Percentiles rank a stretch among this genome's conserved stretches.
phyloP scores from a whole-genome alignment of 306 rosid genomes.

The Astragalus glycyphyllos region DNA sequence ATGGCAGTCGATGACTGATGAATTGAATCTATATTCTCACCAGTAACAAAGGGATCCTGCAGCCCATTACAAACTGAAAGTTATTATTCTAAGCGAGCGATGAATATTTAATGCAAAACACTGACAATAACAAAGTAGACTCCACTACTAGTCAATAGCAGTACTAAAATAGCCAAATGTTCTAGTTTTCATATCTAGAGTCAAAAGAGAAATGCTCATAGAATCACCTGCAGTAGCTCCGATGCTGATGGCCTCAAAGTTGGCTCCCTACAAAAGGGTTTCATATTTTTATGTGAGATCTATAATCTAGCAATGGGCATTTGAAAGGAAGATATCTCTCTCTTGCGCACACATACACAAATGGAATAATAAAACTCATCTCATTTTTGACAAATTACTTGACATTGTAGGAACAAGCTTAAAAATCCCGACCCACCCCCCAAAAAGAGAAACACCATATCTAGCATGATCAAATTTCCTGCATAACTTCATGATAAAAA shows the following conservation, averaged over 20 bases:
- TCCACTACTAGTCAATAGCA: constrained; percentile 29
- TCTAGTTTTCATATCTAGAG: constrained; percentile 17
- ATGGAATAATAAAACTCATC: constrained; percentile 6
- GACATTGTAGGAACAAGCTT: neutral
- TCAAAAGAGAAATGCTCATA: constrained; percentile 40
- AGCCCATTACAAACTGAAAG: constrained; percentile 42
- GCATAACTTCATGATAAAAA: constrained; percentile 9
- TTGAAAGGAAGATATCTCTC: constrained; percentile 20
- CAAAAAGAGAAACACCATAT: constrained; percentile 5
- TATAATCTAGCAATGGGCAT: constrained; percentile 21
- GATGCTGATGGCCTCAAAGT: constrained; percentile 78
- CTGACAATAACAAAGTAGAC: constrained; percentile 10
- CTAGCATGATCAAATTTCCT: constrained; percentile 23
- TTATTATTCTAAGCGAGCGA: constrained; percentile 39
- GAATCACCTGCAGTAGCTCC: constrained; percentile 87
- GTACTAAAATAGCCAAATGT: constrained; percentile 32
- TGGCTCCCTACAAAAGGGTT: constrained; percentile 83
- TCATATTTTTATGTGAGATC: neutral
- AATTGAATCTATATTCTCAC: constrained; percentile 55
- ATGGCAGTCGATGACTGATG: constrained; percentile 46
- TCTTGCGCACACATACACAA: neutral
- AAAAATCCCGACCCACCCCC: neutral
- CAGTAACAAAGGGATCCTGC: constrained; percentile 96
- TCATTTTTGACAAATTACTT: constrained; percentile 5
- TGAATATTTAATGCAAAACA: constrained; percentile 38